phyloP scores from a whole-genome alignment of 768 basidiomycete species.

The Kondoa subrosea region DNA sequence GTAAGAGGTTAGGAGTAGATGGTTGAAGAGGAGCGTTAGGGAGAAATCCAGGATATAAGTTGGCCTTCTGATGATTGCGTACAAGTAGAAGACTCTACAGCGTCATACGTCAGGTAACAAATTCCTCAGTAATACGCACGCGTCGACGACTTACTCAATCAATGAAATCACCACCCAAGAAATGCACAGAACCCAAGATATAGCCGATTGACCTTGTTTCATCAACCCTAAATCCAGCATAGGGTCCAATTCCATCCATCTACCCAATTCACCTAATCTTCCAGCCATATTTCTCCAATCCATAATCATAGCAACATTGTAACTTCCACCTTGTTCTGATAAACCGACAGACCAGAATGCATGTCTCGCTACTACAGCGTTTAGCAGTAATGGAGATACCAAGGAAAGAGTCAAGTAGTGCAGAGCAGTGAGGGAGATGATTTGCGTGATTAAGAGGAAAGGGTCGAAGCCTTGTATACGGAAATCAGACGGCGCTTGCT shows the following conservation, averaged over 20 bases:
- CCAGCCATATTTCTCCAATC: constrained; percentile 96
- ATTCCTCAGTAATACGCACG: constrained; percentile 49
- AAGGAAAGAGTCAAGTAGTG: constrained; percentile 82
- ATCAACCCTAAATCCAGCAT: constrained; percentile 10
- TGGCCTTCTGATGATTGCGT: constrained; percentile 70
- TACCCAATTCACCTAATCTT: constrained; percentile 24
- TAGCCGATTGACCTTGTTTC: constrained; percentile 33
- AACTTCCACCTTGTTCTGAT: constrained; percentile 30
- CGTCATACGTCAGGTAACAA: constrained; percentile 26
- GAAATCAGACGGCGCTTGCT: not conserved
- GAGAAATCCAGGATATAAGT: constrained; percentile 90
- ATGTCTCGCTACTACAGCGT: constrained; percentile 43
- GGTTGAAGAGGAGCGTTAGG: constrained; percentile 74
- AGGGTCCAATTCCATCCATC: not conserved
- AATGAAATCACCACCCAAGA: not conserved
- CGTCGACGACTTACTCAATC: constrained; percentile 38
- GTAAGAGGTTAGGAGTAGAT: constrained; percentile 84
- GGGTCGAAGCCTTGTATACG: constrained; percentile 6
- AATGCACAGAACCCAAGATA: constrained; percentile 65
- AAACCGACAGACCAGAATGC: constrained; percentile 29
- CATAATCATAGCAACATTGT: constrained; percentile 60
- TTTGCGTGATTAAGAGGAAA: constrained; percentile 39
- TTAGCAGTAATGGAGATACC: constrained; percentile 61
- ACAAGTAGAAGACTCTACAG: constrained; percentile 60
- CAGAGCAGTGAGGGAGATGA: constrained; percentile 76